Percentiles rank a stretch among this genome's conserved stretches.
phyloP scores from a whole-genome alignment of 495 filamentous ascomycete genomes.

The Hypoxylon lienhwacheense region DNA sequence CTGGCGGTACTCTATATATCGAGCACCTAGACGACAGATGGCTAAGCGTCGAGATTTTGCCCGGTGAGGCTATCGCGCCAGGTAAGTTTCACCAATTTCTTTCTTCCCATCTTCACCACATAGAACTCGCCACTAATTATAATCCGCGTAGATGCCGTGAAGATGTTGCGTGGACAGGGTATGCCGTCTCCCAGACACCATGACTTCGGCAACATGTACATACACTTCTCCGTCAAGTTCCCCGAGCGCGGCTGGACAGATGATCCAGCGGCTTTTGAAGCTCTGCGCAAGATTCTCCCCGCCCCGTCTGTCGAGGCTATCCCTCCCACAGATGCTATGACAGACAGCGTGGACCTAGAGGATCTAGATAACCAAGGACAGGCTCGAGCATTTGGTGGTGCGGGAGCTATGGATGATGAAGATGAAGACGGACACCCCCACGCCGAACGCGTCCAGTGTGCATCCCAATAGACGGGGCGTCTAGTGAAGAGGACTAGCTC shows the following conservation, averaged over 20 bases:
- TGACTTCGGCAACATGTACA: constrained; percentile 93
- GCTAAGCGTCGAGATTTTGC: constrained; percentile 85
- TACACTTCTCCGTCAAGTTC: constrained; percentile 98
- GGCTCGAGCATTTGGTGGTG: constrained; percentile 68
- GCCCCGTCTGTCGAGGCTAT: constrained; percentile 60
- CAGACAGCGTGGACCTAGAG: constrained; percentile 79
- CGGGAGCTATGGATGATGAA: constrained; percentile 73
- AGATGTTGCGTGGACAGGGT: constrained; percentile 94
- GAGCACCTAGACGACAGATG: constrained; percentile 98
- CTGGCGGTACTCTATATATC: constrained; percentile 81
- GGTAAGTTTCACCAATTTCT: constrained; percentile 71
- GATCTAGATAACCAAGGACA: constrained; percentile 75
- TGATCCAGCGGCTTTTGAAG: constrained; percentile 57
- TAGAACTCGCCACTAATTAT: constrained; percentile 10
- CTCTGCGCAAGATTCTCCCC: constrained; percentile 81
- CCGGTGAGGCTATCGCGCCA: constrained; percentile 90
- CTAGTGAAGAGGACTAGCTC: neutral
- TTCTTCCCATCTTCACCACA: constrained; percentile 17
- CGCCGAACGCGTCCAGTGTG: constrained; percentile 94
- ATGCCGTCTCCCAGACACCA: constrained; percentile 98
- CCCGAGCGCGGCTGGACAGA: constrained; percentile 68
- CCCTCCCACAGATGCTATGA: constrained; percentile 80
- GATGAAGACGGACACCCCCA: constrained; percentile 81
- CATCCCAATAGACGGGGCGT: constrained; percentile 78
- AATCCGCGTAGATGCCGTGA: constrained; percentile 68